Percentiles rank a stretch among this genome's conserved stretches.
phyloP scores from a whole-genome alignment of 192 early-diverging fungal genomes.

The Paraglomus brasilianum region DNA sequence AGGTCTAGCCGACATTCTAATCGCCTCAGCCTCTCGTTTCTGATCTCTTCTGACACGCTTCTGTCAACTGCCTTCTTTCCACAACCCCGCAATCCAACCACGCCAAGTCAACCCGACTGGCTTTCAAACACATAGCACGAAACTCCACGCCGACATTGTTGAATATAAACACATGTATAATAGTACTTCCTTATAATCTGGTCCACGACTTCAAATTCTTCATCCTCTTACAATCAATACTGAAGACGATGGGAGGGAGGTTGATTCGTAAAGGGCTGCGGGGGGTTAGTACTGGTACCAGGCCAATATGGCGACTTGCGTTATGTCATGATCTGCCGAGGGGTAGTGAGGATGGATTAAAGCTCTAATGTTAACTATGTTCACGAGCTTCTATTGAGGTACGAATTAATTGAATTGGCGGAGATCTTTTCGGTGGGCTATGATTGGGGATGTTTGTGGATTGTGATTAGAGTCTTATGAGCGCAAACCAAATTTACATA shows the following conservation, averaged over 20 bases:
- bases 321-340: slow-evolving; percentile 71
- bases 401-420: too few relatives aligned
- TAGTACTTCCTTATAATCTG: slow-evolving; percentile 13
- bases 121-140: slow-evolving; percentile 64
- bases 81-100: slow-evolving; percentile 23
- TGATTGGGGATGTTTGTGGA: slow-evolving; percentile 5
- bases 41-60: slow-evolving; percentile 17
- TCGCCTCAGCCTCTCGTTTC: slow-evolving; percentile 66
- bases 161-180: slow-evolving; percentile 23
- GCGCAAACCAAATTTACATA: not conserved
- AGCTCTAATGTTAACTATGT: slow-evolving; percentile 69
- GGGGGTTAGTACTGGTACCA: slow-evolving; percentile 70
- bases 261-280: slow-evolving; percentile 58
- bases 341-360: slow-evolving; percentile 63
- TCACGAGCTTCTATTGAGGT: slow-evolving; percentile 74
- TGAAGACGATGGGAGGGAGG: slow-evolving; percentile 32
- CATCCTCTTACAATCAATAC: slow-evolving; percentile 28
- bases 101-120: slow-evolving; percentile 57
- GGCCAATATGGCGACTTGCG: slow-evolving; percentile 66
- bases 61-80: too few relatives aligned
- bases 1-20: slow-evolving; percentile 69
- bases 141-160: slow-evolving; percentile 43
- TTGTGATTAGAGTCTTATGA: too few relatives aligned
- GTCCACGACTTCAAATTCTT: too few relatives aligned
- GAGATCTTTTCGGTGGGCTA: not conserved